Evolutionary conservation across 331 rosid genomes (phyloP).

Genomic region (Quercus phellos): DNA sequence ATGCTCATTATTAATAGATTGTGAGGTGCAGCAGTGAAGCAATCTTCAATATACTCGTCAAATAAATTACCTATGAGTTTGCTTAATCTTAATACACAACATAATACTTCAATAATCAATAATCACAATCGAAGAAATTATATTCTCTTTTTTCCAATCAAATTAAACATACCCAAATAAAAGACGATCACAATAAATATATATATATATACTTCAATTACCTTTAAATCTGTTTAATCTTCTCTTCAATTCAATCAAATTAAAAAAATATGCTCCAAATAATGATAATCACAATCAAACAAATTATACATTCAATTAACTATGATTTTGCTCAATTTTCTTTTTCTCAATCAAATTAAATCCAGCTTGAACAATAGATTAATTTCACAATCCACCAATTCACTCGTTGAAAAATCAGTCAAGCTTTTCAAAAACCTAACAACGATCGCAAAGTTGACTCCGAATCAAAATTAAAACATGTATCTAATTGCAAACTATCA

Average conservation of each 20-base stretch:
- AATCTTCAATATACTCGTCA: background rate
- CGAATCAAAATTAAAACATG: background rate
- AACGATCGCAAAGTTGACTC: background rate
- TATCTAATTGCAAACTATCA: background rate
- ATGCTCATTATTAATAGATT: background rate
- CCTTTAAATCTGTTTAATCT: too few relatives aligned
- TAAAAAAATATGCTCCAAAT: background rate
- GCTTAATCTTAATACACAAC: background rate
- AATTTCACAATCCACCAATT: background rate
- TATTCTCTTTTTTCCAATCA: too few relatives aligned
- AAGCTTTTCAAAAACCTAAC: background rate
- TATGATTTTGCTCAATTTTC: too few relatives aligned
- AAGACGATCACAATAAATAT: too few relatives aligned
- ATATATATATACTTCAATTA: too few relatives aligned
- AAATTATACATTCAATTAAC: background rate
- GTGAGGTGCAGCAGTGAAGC: background rate
- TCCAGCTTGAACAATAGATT: too few relatives aligned
- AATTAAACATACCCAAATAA: too few relatives aligned
- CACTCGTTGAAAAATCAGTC: background rate
- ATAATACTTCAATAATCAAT: background rate
- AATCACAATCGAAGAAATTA: background rate
- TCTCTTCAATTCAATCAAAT: too few relatives aligned
- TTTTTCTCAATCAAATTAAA: too few relatives aligned
- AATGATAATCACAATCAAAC: background rate
- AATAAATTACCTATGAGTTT: background rate